These are phyloP conservation scores for Apiospora pterosperma DNA, from an alignment of 2,329 filamentous ascomycete species.

Conservation along the genomic window DNA sequence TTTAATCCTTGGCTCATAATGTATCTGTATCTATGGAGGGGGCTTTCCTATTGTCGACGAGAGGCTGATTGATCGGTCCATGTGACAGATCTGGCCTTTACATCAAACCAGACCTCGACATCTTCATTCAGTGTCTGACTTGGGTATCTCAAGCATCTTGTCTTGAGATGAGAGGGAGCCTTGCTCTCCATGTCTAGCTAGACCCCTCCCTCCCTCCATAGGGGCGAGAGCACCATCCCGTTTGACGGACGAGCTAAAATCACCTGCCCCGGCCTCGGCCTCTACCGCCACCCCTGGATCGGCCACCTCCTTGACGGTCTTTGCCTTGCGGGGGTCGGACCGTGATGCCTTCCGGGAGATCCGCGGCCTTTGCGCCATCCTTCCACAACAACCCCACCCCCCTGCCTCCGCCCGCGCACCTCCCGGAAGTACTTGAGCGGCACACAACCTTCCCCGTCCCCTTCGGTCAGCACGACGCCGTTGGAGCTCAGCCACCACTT, in stretches of 20 bases:
- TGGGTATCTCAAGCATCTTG: not conserved
- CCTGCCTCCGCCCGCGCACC: slow-evolving; percentile 60
- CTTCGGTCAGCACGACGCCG: slow-evolving; percentile 67
- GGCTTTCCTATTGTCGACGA: too few relatives aligned
- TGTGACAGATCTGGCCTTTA: too few relatives aligned
- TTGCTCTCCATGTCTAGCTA: not conserved
- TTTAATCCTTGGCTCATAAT: too few relatives aligned
- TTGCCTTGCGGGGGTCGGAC: slow-evolving; percentile 46
- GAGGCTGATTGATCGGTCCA: too few relatives aligned
- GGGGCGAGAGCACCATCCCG: not conserved
- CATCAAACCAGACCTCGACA: too few relatives aligned
- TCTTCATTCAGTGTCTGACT: too few relatives aligned
- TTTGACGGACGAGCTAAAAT: not conserved
- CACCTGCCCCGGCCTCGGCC: slow-evolving; percentile 21
- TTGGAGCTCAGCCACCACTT: slow-evolving; percentile 80
- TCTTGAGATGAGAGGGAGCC: not conserved
- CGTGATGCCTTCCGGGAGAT: slow-evolving; percentile 61
- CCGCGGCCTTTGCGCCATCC: slow-evolving; percentile 62
- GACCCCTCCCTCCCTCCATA: not conserved
- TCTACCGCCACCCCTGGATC: slow-evolving; percentile 28
- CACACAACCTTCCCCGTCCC: slow-evolving; percentile 57
- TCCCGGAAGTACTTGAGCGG: slow-evolving; percentile 66
- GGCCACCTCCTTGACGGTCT: slow-evolving; percentile 28
- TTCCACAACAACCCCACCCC: slow-evolving; percentile 66
- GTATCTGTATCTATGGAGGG: too few relatives aligned